Base-by-base conservation (phyloP, 345 rosid genomes). In the Eucalyptus guilfoylei region DNA sequence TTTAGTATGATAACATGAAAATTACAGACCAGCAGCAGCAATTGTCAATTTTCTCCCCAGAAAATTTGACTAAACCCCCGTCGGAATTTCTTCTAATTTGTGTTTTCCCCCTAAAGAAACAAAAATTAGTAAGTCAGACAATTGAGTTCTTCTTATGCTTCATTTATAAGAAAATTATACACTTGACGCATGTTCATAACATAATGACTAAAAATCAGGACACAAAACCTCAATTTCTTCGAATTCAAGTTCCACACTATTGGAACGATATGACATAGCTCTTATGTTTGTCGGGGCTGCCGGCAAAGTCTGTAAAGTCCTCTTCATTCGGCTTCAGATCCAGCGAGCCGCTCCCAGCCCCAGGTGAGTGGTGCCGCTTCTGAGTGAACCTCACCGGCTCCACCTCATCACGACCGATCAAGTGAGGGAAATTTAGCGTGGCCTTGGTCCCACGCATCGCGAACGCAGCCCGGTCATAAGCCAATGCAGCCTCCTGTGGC, bases 401-500 rank as follows among this genome's bases (percentile, higher is more conserved):
- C 6, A 52, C 86, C 26, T 42, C 86, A 49, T 80, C 28, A 5
- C 87, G 54, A 10, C 89, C 87, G 21, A 88, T 80, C 45, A 80
- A 80, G 37, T 80, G 89, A 49, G 89, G 89, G 67, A 80, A 88
- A 80, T 80, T 88, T 26, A 88, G 89, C 72, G 52, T 42, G 28
- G 89, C 89, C 67, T 88, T 88, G 50, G 89, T 37, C 62, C 89
- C 89, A 11, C 86, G 86, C 89, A 88, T 47, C 42, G 47, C 49
- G 6, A 87, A 87, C 3, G 88, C 54, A 2, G 44, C 81, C 42
- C 50, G 17, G 88, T 87, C 88, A 44, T 67, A 87, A 40, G 88
- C 86, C 32, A 83, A 80, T 9, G 81, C 52, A 21, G 98, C 97
- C 48, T 95, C 95, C 89, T 94, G 95, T 5, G 96, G 92, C 15